Conservation (phyloP, 2,329 filamentous ascomycete species). For the Cucurbitaria berberidis region DNA sequence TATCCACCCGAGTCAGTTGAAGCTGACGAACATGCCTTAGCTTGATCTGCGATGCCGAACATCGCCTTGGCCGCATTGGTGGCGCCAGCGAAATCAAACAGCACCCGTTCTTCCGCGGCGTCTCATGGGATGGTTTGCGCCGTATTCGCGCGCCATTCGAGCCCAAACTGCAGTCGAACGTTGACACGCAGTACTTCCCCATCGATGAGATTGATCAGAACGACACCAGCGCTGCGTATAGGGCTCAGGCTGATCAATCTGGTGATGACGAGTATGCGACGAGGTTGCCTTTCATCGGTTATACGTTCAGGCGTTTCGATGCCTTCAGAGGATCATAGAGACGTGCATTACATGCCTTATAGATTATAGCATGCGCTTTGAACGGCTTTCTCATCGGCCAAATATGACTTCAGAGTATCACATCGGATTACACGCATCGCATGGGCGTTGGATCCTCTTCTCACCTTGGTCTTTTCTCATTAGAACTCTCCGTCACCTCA, state of each 20-base stretch:
- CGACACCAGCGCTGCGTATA: constrained; percentile 85
- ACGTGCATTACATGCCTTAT: constrained; percentile 2
- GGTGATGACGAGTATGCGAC: constrained; percentile 81
- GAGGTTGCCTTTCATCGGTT: constrained; percentile 94
- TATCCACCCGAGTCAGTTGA: constrained; percentile 11
- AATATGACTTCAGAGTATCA: constrained; percentile 1
- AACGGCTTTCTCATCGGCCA: not conserved
- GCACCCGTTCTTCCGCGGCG: constrained; percentile 95
- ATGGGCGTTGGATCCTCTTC: constrained; percentile 18
- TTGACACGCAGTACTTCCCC: constrained; percentile 98
- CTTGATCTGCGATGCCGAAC: constrained; percentile 91
- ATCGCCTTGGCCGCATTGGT: constrained; percentile 81
- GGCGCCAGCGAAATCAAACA: constrained; percentile 91
- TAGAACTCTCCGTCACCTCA: not conserved
- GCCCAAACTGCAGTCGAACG: constrained; percentile 87
- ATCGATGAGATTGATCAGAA: constrained; percentile 98
- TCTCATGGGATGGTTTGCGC: constrained; percentile 91
- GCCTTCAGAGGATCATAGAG: constrained; percentile 59
- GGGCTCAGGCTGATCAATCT: constrained; percentile 78
- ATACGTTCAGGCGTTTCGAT: constrained; percentile 97
- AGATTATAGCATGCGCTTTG: not conserved
- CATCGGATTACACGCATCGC: constrained; percentile 23
- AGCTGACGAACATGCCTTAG: constrained; percentile 54
- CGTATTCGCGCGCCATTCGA: constrained; percentile 95
- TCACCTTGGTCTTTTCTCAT: not conserved